Evolutionary conservation across 768 basidiomycete genomes (phyloP), one percentile per base, ranked within the genome.

Genomic region (Pholiota molesta): DNA sequence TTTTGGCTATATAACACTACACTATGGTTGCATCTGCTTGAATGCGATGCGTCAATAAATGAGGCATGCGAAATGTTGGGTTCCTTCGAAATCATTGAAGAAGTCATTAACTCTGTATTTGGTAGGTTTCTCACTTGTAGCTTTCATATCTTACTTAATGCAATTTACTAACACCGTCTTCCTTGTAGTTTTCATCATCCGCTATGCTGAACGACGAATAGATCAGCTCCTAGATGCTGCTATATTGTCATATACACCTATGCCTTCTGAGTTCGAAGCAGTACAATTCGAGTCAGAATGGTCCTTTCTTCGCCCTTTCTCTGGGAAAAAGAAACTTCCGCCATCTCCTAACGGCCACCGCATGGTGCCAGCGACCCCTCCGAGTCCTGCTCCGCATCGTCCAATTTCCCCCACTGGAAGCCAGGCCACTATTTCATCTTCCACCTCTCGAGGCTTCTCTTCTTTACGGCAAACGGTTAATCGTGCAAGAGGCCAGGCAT

Each of bases 1-100:
- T 99, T 98, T 74, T 99, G 97, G 96, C 77, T 97, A 51, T 93
- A 95, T 76, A 99, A 99, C 73, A 84, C 87, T 19, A 94, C 92
- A 10, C 75, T 95, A 29, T 91, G 97, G 84, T 82, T 99, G 16
- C 94, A 99, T 77, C 85, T 99, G 52, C 82, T 99, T 77, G 87
- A 90, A 60, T 94, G 92, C 69, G 93, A 95, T 73, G 84, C 85
- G 58, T 85, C 89, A 17, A 87, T 94, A 66, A 87, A 84, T 61
- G 86, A 87, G 61, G 85, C 88, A 2, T 96, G 94, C 69, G 92
- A 95, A 67, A 83, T 91, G 74, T 77, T 96, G 47, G 92, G 91
- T 17, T 88, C 94, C 3, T 90, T 96, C 61, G 86, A 87, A 54
- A 84, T 97, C 68, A 85, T 98, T 58, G 92, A 95, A 74, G 95